Base-by-base conservation (phyloP, 495 filamentous ascomycete species). In the Cercophora newfieldiana region DNA sequence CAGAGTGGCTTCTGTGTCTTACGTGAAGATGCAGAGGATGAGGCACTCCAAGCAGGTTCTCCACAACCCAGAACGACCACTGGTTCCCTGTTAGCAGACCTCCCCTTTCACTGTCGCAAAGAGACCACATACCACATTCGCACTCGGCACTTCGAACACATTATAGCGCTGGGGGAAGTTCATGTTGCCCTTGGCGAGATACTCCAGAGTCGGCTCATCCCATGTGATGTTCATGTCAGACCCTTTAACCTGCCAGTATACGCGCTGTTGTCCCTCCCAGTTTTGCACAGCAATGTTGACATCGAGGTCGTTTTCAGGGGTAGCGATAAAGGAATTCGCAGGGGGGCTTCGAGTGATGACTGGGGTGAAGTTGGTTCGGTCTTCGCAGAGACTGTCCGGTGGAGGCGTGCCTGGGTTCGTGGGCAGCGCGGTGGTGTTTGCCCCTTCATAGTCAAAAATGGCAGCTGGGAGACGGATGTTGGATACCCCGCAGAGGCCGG, bases 1-100 rank as follows among this genome's bases (percentile, higher is more conserved):
- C 10, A 44, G 10, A 14, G 10, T 44, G 4, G 2, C 2, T 14
- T 2, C 2, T 4, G 12, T 14, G 37, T 14, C 37, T 44, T 44
- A 14, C 37, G 70, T 86, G 83, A 7, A 89, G 76, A 67, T 87
- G 83, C 56, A 86, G 78, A n/a, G 83, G 84, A 59, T 76, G 81
- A 10, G 68, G 57, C 21, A 69, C 37, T 16, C 55, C 51, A 60
- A 64, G 49, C 10, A 53, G 50, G 26, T 66, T 74, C 65, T 78
- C 69, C 48, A 84, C 75, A 4, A 83, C 69, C 69, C 80, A 75
- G 71, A 80, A 83, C 22, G 73, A 72, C 81, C 79, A 83, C 63
- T 74, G 67, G 18, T 22, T 25, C 18, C 14, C 19, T 7, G 21
- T 33, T 5, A 33, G 30, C 30, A 12, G 12, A 33, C 4, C 30